Percentiles rank a stretch among this genome's conserved stretches.
These are phyloP conservation scores for Plasmopara muralis DNA, from an alignment of 352 stramenopile genomes.

Conservation along the genomic window DNA sequence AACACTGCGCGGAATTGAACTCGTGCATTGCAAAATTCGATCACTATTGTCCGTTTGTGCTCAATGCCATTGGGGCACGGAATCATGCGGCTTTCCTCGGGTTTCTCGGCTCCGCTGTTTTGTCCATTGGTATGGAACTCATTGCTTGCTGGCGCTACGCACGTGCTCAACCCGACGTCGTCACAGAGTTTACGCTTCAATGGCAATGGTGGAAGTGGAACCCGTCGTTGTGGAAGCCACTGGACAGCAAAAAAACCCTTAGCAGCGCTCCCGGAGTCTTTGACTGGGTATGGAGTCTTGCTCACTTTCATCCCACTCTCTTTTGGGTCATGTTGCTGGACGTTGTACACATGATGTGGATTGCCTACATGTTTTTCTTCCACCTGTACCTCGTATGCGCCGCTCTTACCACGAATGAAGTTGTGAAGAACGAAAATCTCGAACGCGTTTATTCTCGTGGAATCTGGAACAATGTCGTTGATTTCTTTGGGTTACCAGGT, in stretches of 20 bases:
- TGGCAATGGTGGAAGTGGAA: conserved; percentile 31
- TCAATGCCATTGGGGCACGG: conserved; percentile 91
- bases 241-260: conserved; percentile 1
- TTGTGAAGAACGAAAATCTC: conserved; percentile 62
- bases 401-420: conserved; percentile 71
- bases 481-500: conserved; percentile 48
- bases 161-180: conserved; percentile 25
- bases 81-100: conserved; percentile 94
- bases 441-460: conserved; percentile 52
- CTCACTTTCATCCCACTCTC: conserved; percentile 54
- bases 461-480: conserved; percentile 42
- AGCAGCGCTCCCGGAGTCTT: conserved; percentile 12
- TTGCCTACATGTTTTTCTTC: conserved; percentile 66
- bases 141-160: conserved; percentile 39
- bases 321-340: conserved; percentile 47
- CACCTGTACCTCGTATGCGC: conserved; percentile 54
- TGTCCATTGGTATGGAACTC: conserved; percentile 48
- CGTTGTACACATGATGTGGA: conserved; percentile 58
- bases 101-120: conserved; percentile 81
- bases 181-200: conserved; percentile 22
- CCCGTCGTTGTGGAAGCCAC: conserved; percentile 13
- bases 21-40: conserved; percentile 79
- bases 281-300: conserved; percentile 42
- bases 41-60: conserved; percentile 82
- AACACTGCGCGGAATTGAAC: conserved; percentile 74